Conservation (phyloP, 768 basidiomycete species). For the Erythrobasidium yunnanense region DNA sequence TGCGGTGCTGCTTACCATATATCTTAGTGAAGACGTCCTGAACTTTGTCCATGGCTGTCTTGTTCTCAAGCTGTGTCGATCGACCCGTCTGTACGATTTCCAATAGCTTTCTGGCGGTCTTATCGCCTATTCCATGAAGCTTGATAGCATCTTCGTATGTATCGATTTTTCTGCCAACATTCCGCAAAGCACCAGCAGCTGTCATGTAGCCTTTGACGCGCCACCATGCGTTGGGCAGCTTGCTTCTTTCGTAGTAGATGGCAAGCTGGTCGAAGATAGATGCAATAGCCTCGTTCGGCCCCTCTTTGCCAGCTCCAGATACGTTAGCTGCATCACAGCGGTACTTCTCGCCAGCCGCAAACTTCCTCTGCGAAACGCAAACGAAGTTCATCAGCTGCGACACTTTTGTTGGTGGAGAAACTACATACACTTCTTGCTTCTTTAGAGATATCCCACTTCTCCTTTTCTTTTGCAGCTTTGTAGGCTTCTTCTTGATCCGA, state of each 20-base stretch:
- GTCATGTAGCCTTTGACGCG: constrained; percentile 7
- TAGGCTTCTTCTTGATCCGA: constrained; percentile 32
- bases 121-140: constrained; percentile 23
- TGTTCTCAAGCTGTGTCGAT: constrained; percentile 10
- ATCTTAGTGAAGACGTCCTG: constrained; percentile 5
- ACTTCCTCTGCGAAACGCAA: neutral
- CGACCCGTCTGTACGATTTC: constrained; percentile 30
- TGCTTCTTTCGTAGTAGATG: constrained; percentile 15
- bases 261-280: constrained; percentile 10
- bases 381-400: neutral
- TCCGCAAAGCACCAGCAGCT: constrained; percentile 24
- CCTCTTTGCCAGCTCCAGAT: neutral
- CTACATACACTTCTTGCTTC: too few species aligned
- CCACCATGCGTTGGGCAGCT: constrained; percentile 13
- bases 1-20: neutral
- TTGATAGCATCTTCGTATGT: constrained; percentile 26
- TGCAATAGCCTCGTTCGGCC: constrained; percentile 12
- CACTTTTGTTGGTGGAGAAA: too few species aligned
- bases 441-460: neutral
- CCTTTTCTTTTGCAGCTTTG: neutral
- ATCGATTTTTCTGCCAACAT: constrained; percentile 17
- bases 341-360: neutral
- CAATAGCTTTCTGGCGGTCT: constrained; percentile 27
- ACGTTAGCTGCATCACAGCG: constrained; percentile 1
- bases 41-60: constrained; percentile 10